phyloP scores from a whole-genome alignment of 805 yeast species.

The Wickerhamomyces tratensis region DNA sequence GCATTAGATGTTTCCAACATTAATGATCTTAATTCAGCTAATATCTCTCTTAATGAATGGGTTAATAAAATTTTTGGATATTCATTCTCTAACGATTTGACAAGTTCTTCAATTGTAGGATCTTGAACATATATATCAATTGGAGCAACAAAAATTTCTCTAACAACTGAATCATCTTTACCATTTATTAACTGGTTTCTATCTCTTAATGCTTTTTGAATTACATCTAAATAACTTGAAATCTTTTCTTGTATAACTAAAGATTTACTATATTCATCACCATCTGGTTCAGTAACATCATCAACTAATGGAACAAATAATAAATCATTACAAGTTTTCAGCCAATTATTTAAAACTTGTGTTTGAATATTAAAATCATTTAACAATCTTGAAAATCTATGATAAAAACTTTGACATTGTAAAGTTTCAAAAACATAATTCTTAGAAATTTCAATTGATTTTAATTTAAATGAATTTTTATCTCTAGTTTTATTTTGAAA shows the following conservation, averaged over 20 bases:
- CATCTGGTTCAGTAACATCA: constrained; percentile 24
- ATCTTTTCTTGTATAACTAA: constrained; percentile 69
- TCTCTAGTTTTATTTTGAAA: no score
- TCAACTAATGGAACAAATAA: constrained; percentile 45
- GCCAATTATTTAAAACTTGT: constrained; percentile 39
- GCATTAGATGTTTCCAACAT: neutral
- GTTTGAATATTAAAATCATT: constrained; percentile 43
- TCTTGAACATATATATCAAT: neutral
- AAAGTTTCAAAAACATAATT: neutral
- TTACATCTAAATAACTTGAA: constrained; percentile 43
- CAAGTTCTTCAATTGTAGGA: constrained; percentile 15
- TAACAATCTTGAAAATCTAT: constrained; percentile 8
- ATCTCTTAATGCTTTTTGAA: constrained; percentile 38
- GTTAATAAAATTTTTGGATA: constrained; percentile 1
- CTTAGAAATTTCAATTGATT: neutral
- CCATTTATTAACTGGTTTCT: constrained; percentile 28
- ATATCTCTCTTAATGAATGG: constrained; percentile 4
- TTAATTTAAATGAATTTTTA: constrained; percentile 1
- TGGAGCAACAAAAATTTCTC: neutral
- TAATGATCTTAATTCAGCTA: constrained; percentile 7
- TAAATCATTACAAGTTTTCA: constrained; percentile 29
- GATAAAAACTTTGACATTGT: constrained; percentile 7
- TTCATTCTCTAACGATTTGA: constrained; percentile 10
- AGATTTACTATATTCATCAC: constrained; percentile 67
- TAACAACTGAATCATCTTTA: constrained; percentile 8